Evolutionary conservation across 2,329 filamentous ascomycete genomes (phyloP), one percentile per base, ranked within the genome.

Genomic region (Botryosphaeria dothidea): DNA sequence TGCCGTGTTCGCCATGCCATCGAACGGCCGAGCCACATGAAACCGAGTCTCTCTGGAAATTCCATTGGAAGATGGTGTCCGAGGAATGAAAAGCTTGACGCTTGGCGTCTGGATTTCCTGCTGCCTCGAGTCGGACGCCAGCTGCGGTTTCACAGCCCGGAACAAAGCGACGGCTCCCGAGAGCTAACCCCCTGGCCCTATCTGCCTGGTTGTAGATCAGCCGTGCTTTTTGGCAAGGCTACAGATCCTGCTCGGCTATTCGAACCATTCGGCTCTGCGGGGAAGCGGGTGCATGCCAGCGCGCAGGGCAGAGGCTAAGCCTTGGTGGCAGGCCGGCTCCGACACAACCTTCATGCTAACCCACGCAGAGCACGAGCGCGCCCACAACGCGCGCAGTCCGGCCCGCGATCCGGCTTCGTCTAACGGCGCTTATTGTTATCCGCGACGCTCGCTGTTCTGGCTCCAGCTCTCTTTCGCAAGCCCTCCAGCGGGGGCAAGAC

Each of bases 231-330:
- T 19, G 45, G 45, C 11, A 48, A 48, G 45, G 6, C 31, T 11
- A 19, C 49, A 36, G 21, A 36, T 56, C 34, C 21, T 56, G 52
- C 52, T 56, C 52, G 52, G 52, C 34, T 56, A 56, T 56, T 43
- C 34, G 34, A 17, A 17, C 19, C 34, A 11, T 25, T 27, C 52
- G 25, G 19, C 52, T 56, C 11, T 36, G 52, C 52, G 52, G 52
- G 52, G 52, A 56, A 56, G 27, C 52, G 52, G 34, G n/a, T n/a
- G n/a, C 13, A 36, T 38, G 31, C 31, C 13, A 29, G 21, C 34
- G 52, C 48, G 27, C 48, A 31, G 25, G 48, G 48, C 48, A 52
- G 8, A 4, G 17, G n/a, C 49, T 36, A 52, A 52, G 49, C 49
- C 49, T 31, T 19, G 27, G 27, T 19, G 49, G 29, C 49, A 19